These are phyloP conservation scores for Ascochyta clinopodiicola DNA, from an alignment of 2,329 filamentous ascomycete genomes.

Conservation along the genomic window DNA sequence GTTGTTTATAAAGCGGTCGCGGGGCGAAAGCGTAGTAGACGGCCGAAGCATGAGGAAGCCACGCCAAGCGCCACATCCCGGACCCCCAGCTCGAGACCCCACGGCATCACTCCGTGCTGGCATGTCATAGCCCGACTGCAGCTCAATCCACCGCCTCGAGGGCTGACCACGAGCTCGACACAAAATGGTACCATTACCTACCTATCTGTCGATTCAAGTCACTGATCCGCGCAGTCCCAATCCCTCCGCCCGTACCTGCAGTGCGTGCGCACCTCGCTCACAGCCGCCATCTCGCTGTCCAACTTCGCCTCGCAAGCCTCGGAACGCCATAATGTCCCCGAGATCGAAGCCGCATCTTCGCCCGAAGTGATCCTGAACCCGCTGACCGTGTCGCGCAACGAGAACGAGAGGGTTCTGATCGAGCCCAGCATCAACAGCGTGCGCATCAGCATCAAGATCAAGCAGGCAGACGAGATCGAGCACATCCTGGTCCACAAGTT, in stretches of 20 bases:
- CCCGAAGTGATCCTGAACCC: conserved; percentile 94
- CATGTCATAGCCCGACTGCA: conserved; percentile 40
- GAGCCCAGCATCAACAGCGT: conserved; percentile 97
- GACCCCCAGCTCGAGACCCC: conserved; percentile 36
- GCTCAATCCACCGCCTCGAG: conserved; percentile 24
- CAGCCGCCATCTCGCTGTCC: conserved; percentile 88
- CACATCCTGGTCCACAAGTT: conserved; percentile 98
- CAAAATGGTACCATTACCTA: conserved; percentile 37
- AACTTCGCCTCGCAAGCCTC: conserved; percentile 98
- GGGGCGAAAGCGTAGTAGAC: conserved; percentile 39
- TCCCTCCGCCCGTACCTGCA: conserved; percentile 95
- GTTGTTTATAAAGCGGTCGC: conserved; percentile 29
- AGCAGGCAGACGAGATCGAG: conserved; percentile 99
- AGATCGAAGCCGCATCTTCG: conserved; percentile 90
- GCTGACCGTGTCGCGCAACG: conserved; percentile 88
- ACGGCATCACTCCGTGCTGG: conserved; percentile 36
- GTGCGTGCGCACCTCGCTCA: conserved; percentile 93
- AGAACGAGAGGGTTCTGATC: conserved; percentile 95
- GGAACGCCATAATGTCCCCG: conserved; percentile 96
- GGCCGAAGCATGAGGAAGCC: conserved; percentile 39
- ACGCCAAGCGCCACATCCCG: conserved; percentile 27
- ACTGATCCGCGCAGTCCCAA: conserved; percentile 73
- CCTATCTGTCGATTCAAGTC: not conserved
- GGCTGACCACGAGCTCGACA: conserved; percentile 25
- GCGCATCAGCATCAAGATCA: conserved; percentile 97